Evolutionary conservation across 148 eudicot genomes (phyloP).

Genomic region (Chenopodium suecicum): DNA sequence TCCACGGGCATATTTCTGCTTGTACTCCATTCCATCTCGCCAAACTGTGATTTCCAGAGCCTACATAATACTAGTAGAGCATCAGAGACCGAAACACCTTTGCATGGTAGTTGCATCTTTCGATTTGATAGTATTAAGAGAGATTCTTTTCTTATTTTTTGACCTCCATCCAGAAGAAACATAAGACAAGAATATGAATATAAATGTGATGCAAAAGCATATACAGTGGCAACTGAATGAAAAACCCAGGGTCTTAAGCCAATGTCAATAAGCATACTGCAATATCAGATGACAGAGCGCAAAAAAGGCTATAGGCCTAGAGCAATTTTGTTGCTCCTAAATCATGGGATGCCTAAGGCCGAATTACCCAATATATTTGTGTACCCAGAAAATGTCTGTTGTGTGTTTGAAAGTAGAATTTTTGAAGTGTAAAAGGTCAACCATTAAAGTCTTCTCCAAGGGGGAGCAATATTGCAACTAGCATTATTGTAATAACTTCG

Average conservation of each 20-base stretch:
- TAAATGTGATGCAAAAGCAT: background rate
- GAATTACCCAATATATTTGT: background rate
- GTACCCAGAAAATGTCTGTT: background rate
- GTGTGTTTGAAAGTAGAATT: background rate
- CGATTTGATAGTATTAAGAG: constrained; percentile 5
- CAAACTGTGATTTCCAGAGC: constrained; percentile 80
- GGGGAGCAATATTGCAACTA: background rate
- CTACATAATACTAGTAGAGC: constrained; percentile 33
- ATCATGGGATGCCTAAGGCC: background rate
- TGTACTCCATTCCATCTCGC: constrained; percentile 82
- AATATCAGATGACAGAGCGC: background rate
- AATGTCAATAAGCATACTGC: background rate
- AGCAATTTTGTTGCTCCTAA: background rate
- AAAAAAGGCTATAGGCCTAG: background rate
- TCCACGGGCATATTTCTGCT: constrained; percentile 88
- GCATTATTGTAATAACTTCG: background rate
- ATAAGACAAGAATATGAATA: background rate
- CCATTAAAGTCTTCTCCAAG: background rate
- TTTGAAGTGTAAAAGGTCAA: background rate
- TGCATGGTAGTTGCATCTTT: constrained; percentile 1
- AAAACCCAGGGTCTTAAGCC: background rate
- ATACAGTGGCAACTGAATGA: background rate
- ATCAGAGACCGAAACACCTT: constrained; percentile 1
- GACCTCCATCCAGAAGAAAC: background rate
- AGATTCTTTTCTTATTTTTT: background rate